Conservation (phyloP, 73 alveolate genomes). For the Paramecium pentaurelia region DNA sequence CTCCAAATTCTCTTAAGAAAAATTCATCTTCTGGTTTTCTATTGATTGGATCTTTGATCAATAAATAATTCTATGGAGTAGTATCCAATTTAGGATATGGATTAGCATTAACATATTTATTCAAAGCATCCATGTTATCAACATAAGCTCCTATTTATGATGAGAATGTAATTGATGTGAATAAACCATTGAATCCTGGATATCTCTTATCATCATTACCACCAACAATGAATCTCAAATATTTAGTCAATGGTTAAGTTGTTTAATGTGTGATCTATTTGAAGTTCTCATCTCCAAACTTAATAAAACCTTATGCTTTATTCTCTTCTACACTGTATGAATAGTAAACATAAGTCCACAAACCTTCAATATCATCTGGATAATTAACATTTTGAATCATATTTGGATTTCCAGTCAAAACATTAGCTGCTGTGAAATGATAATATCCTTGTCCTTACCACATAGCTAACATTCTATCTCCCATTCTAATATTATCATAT, state of each 20-base stretch:
- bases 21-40: slow-evolving; percentile 23
- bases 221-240: slow-evolving; percentile 24
- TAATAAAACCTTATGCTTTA: slow-evolving; percentile 5
- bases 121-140: background rate
- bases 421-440: slow-evolving; percentile 37
- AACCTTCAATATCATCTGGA: slow-evolving; percentile 50
- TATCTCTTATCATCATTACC: slow-evolving; percentile 28
- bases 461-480: slow-evolving; percentile 29
- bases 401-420: slow-evolving; percentile 20
- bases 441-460: slow-evolving; percentile 54
- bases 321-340: background rate
- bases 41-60: background rate
- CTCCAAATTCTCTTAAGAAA: background rate
- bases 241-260: background rate
- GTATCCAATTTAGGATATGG: background rate
- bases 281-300: background rate
- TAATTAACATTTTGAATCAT: slow-evolving; percentile 6
- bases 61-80: background rate
- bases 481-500: slow-evolving; percentile 38
- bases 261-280: background rate
- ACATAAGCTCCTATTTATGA: background rate
- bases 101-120: background rate
- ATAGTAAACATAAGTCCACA: slow-evolving; percentile 42
- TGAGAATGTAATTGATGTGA: background rate
- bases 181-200: slow-evolving; percentile 46